phyloP scores from a whole-genome alignment of 768 basidiomycete species.

The Phaeolepiota aurea region DNA sequence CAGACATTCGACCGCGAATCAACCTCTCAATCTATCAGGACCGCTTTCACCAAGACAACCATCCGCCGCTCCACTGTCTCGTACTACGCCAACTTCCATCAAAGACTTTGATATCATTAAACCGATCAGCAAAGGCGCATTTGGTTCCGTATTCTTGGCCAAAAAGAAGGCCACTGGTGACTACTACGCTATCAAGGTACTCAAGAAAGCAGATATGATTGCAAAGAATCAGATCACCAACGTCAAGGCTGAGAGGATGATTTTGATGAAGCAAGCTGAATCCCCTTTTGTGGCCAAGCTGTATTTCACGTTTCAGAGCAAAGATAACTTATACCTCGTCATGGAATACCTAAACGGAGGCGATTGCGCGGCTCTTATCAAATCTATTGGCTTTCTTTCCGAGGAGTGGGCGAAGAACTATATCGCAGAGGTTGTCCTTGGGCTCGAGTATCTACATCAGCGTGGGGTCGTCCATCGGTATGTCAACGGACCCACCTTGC shows the following conservation, averaged over 20 bases:
- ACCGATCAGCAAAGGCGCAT: slow-evolving; percentile 97
- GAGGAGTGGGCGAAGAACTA: slow-evolving; percentile 98
- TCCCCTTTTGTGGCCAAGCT: slow-evolving; percentile 97
- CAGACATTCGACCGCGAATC: slow-evolving; percentile 65
- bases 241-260: slow-evolving; percentile 99
- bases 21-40: slow-evolving; percentile 49
- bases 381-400: slow-evolving; percentile 84
- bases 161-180: slow-evolving; percentile 98
- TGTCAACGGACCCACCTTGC: no score
- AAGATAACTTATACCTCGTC: slow-evolving; percentile 95
- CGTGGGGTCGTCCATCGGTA: slow-evolving; percentile 96
- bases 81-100: slow-evolving; percentile 84
- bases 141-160: slow-evolving; percentile 95
- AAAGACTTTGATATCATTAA: slow-evolving; percentile 99
- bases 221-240: slow-evolving; percentile 99
- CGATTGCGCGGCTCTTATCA: slow-evolving; percentile 95
- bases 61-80: slow-evolving; percentile 66
- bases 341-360: slow-evolving; percentile 99
- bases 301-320: slow-evolving; percentile 99
- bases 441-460: slow-evolving; percentile 93
- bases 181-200: slow-evolving; percentile 99
- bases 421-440: slow-evolving; percentile 91
- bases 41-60: slow-evolving; percentile 87
- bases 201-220: slow-evolving; percentile 99
- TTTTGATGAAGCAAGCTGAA: slow-evolving; percentile 98